Conservation (phyloP, 306 rosid genomes). For the Comarum palustre region DNA sequence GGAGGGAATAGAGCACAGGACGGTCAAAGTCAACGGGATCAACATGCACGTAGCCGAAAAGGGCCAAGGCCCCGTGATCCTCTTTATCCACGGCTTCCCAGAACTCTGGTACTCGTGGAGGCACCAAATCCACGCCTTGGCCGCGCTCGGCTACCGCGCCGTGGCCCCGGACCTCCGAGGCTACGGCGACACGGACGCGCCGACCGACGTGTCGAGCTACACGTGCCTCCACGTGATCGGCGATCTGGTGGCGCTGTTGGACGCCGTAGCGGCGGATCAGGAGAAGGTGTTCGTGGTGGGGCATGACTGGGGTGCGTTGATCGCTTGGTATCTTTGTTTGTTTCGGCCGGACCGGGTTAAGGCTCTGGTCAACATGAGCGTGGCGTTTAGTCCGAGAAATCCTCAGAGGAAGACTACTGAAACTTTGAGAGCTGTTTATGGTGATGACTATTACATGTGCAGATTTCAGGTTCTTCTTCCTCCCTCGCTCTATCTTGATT, state of each 20-base stretch:
- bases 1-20: slow-evolving; percentile 54
- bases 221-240: slow-evolving; percentile 59
- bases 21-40: slow-evolving; percentile 56
- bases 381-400: slow-evolving; percentile 46
- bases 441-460: slow-evolving; percentile 59
- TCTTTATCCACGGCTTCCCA: slow-evolving; percentile 84
- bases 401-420: slow-evolving; percentile 49
- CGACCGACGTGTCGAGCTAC: slow-evolving; percentile 32
- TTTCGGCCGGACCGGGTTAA: slow-evolving; percentile 60
- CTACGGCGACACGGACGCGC: slow-evolving; percentile 62
- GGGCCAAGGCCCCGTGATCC: slow-evolving; percentile 66
- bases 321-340: slow-evolving; percentile 61
- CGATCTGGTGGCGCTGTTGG: slow-evolving; percentile 55
- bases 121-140: slow-evolving; percentile 63
- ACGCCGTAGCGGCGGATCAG: slow-evolving; percentile 34
- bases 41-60: slow-evolving; percentile 74
- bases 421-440: slow-evolving; percentile 43
- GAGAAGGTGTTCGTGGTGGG: slow-evolving; percentile 80
- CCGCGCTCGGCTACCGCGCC: slow-evolving; percentile 62
- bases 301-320: slow-evolving; percentile 83
- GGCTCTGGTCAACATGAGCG: slow-evolving; percentile 64
- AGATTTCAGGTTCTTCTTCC: slow-evolving; percentile 64
- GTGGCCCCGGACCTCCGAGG: slow-evolving; percentile 82
- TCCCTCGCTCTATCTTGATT: not conserved
- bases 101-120: slow-evolving; percentile 83